Evolutionary conservation across 2,329 filamentous ascomycete genomes (phyloP).

Genomic region (Botryotinia convoluta): DNA sequence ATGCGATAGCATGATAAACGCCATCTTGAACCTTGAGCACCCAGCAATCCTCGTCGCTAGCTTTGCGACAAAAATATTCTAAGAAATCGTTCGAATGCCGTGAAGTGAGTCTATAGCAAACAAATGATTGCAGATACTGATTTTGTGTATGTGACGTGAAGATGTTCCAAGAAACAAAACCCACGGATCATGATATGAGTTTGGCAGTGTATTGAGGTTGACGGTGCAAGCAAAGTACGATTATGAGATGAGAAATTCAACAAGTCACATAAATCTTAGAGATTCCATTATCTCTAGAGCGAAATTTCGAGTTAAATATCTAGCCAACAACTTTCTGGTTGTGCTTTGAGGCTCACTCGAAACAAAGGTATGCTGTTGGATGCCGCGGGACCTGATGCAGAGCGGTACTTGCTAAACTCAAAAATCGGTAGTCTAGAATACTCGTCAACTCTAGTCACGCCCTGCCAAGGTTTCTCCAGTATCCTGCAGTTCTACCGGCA

Average conservation of each 20-base stretch:
- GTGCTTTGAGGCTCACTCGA: not conserved
- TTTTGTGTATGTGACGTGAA: not conserved
- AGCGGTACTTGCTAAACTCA: not conserved
- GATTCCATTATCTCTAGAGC: too few species aligned
- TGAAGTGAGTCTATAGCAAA: not conserved
- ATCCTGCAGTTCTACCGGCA: not conserved
- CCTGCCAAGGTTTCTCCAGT: not conserved
- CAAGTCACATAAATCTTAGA: not conserved
- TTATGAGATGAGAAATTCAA: not conserved
- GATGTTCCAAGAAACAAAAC: not conserved
- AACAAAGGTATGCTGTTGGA: not conserved
- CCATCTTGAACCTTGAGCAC: not conserved
- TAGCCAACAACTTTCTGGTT: not conserved
- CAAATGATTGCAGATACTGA: not conserved
- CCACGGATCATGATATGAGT: not conserved
- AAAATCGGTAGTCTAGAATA: not conserved
- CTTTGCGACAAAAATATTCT: not conserved
- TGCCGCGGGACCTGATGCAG: not conserved
- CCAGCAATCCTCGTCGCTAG: not conserved
- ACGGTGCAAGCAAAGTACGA: not conserved
- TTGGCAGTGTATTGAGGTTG: not conserved
- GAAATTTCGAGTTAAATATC: not conserved
- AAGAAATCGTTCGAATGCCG: not conserved
- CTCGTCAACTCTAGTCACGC: not conserved
- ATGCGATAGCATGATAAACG: not conserved